These are phyloP conservation scores for Geranium brycei DNA, from an alignment of 345 rosid species.

Conservation along the genomic window DNA sequence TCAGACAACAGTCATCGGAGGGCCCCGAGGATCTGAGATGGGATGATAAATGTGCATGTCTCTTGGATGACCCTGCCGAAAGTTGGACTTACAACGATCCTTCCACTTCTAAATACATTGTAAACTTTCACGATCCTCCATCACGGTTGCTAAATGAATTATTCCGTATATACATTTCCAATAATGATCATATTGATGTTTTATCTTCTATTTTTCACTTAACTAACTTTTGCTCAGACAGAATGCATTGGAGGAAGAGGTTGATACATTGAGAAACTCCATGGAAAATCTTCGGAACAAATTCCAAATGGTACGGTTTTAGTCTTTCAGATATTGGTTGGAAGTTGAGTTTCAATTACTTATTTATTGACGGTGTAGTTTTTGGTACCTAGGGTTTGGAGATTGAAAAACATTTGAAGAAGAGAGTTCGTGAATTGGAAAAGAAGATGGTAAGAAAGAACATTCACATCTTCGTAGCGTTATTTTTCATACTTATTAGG, in stretches of 20 bases:
- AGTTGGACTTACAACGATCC: conserved; percentile 73
- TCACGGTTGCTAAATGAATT: neutral
- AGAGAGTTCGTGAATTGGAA: conserved; percentile 57
- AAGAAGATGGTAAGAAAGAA: conserved; percentile 65
- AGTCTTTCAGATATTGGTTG: conserved; percentile 1
- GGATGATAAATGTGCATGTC: conserved; percentile 58
- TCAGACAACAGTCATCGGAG: conserved; percentile 40
- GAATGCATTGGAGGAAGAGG: conserved; percentile 83
- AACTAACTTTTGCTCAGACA: conserved; percentile 79
- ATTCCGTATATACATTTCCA: neutral
- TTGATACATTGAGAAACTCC: conserved; percentile 42
- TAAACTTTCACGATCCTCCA: conserved; percentile 20
- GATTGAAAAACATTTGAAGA: conserved; percentile 89
- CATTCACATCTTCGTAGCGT: neutral
- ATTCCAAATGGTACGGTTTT: conserved; percentile 55
- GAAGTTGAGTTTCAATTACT: neutral
- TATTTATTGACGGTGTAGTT: conserved; percentile 5
- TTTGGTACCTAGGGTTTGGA: conserved; percentile 59
- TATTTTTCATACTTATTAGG: neutral
- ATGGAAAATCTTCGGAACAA: conserved; percentile 65
- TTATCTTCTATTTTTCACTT: conserved; percentile 23
- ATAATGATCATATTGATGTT: conserved; percentile 5
- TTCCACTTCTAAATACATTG: conserved; percentile 70
- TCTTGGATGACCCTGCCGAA: conserved; percentile 58
- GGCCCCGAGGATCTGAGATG: conserved; percentile 34